Base-by-base conservation (phyloP, 1,284 basidiomycete genomes). In the Trichosporon sp. region DNA sequence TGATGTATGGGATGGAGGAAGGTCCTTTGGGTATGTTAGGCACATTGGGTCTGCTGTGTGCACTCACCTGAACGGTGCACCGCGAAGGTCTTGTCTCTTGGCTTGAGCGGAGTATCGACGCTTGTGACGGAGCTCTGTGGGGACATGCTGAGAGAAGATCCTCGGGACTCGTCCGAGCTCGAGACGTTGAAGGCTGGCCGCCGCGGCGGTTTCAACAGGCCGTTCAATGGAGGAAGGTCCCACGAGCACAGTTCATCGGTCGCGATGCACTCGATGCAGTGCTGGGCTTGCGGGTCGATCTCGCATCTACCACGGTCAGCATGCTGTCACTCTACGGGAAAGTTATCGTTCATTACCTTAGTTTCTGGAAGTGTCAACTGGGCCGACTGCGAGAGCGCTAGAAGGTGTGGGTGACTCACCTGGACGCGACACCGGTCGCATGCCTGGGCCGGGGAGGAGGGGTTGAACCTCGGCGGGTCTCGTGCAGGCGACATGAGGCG, bases 391-490 rank as follows among this genome's bases (percentile, higher is more conserved):
- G 18, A 34, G 18, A 42, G 62, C 31, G 44, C 3, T 25, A 13
- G 56, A 11, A n/a, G 29, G 6, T 18, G 18, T 11, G 29, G 29
- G n/a, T 23, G 12, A 72, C 74, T 58, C 53, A 75, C 75, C 68
- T 77, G 75, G 6, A 51, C 66, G 7, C 75, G 69, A 67, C 75
- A 77, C 62, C 75, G 67, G 70, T 77, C 75, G 62, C 75, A 77
- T 21, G 75, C 75, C 60, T 75, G 75, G 5, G 75, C 62, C 25
- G 62, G 34, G 35, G 34, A 34, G 4, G 53, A 58, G 12, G 53
- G 53, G 29, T 31, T 58, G 27, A 58, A 29, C 29, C 53, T 27
- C 27, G 53, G 53, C 25, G 25, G 25, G 15, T 58, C 15, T 2
- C 13, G 53, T 27, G 27, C 53, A 7, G 53, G 53, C 53, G 53